Evolutionary conservation across 805 yeast species (phyloP), one percentile per base, ranked within the genome.

Genomic region (Maudiozyma turicensis): DNA sequence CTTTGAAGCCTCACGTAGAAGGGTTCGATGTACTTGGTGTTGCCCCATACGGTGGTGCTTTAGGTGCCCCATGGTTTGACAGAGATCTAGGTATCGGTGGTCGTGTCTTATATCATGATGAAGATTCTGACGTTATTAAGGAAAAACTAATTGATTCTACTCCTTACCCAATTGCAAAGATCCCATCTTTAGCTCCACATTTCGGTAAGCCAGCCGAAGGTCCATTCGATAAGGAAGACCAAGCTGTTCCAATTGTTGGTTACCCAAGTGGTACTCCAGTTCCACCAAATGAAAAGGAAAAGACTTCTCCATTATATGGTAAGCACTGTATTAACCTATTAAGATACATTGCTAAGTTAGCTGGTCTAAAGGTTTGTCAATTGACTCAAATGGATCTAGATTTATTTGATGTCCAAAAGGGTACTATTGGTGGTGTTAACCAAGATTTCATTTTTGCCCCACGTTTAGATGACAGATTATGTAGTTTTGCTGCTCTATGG

Each of bases 31-130:
- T 83, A 44, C 70, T 87, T 32, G 96, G 95, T 6, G 87, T 85
- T 39, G 91, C 95, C 0, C 88, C 91, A 1, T 87, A 87, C 63
- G 80, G 87, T 20, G 93, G 93, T 34, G 82, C 86, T 2, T 65
- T 84, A 54, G 70, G 72, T 32, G 72, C 73, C 26, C 66, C 78
- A 40, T 84, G 95, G 89, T 80, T 86, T 75, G 95, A 87, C 65
- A 77, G 95, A 63, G 96, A 87, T 64, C 74, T 87, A 51, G 93
- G 95, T 43, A 65, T 87, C 52, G 95, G 89, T 46, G 96, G 96
- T 43, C 73, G 87, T 51, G 75, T 87, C 28, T 69, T 85, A 47
- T 77, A 79, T 47, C 75, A 72, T 55, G 65, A 64, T 38, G 65
- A 62, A 26, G 67, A 64, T 30, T 50, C 56, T 5, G 59, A 63